Percentiles rank a stretch among this genome's conserved stretches.
phyloP scores from a whole-genome alignment of 2,329 filamentous ascomycete species.

The Aspergillus sp. region DNA sequence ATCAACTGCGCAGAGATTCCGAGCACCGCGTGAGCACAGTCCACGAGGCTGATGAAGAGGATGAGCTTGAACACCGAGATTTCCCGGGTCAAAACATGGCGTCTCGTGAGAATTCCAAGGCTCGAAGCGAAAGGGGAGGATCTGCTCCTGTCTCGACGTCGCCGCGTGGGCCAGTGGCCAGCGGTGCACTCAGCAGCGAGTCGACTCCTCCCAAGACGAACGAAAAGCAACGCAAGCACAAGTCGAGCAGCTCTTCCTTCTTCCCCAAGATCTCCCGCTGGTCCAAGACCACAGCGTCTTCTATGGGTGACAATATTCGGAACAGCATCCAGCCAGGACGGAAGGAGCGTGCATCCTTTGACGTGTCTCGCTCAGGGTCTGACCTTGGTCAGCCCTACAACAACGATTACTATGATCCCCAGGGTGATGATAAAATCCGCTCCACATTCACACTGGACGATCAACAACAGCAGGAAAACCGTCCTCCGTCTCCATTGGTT shows the following conservation, averaged over 20 bases:
- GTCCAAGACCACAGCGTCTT: slow-evolving; percentile 94
- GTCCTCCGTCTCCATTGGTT: slow-evolving; percentile 58
- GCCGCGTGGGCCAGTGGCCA: slow-evolving; percentile 36
- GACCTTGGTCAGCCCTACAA: slow-evolving; percentile 59
- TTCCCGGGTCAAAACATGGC: slow-evolving; percentile 53
- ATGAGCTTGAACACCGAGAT: slow-evolving; percentile 51
- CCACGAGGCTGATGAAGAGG: slow-evolving; percentile 74
- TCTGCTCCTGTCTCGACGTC: slow-evolving; percentile 43
- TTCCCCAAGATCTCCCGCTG: slow-evolving; percentile 94
- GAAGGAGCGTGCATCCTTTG: slow-evolving; percentile 57
- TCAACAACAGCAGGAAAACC: slow-evolving; percentile 36
- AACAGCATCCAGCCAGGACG: slow-evolving; percentile 53
- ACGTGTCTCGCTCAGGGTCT: slow-evolving; percentile 71
- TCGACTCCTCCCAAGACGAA: slow-evolving; percentile 69
- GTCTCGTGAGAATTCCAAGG: slow-evolving; percentile 52
- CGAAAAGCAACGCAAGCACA: slow-evolving; percentile 80
- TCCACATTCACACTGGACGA: slow-evolving; percentile 40
- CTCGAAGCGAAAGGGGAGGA: slow-evolving; percentile 34
- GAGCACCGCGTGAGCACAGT: slow-evolving; percentile 89
- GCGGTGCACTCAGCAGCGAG: slow-evolving; percentile 62
- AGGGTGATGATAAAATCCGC: slow-evolving; percentile 41
- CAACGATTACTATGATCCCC: slow-evolving; percentile 42
- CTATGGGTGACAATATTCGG: slow-evolving; percentile 72
- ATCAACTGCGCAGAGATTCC: slow-evolving; percentile 43
- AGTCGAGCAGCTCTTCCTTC: slow-evolving; percentile 74